phyloP scores from a whole-genome alignment of 2,329 filamentous ascomycete species.

The Penicillium sp. region DNA sequence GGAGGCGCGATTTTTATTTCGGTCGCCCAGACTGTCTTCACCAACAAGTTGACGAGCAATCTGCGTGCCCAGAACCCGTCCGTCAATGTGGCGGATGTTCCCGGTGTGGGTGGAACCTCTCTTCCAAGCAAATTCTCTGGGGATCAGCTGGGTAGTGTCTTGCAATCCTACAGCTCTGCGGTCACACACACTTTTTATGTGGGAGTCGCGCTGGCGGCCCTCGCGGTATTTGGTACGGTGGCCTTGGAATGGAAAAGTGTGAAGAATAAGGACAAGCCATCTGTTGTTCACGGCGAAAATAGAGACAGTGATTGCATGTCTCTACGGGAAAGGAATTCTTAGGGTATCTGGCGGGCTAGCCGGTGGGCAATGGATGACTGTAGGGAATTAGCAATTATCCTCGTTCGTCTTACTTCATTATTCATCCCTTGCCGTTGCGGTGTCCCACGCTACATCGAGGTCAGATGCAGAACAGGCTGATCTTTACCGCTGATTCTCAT shows the following conservation, averaged over 20 bases:
- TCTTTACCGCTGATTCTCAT: not conserved
- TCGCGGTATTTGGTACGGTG: slow-evolving; percentile 29
- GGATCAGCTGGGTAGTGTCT: slow-evolving; percentile 22
- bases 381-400: not conserved
- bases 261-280: not conserved
- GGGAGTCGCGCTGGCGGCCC: slow-evolving; percentile 29
- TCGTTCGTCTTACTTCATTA: not conserved
- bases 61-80: slow-evolving; percentile 21
- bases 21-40: slow-evolving; percentile 35
- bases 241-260: slow-evolving; percentile 31
- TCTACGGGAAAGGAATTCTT: not conserved
- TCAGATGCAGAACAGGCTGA: not conserved
- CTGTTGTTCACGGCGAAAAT: not conserved
- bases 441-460: not conserved
- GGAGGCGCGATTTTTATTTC: slow-evolving; percentile 35
- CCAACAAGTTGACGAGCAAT: slow-evolving; percentile 27
- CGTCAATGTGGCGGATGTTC: slow-evolving; percentile 22
- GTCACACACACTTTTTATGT: slow-evolving; percentile 36
- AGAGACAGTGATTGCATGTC: not conserved
- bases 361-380: not conserved
- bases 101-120: slow-evolving; percentile 33
- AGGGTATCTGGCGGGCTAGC: not conserved
- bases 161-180: slow-evolving; percentile 34
- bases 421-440: not conserved
- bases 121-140: slow-evolving; percentile 25